A percentile compares a stretch with the other conserved stretches of the same genome.
These are phyloP conservation scores for Xanthoconium stramineum DNA, from an alignment of 768 basidiomycete genomes.

Conservation along the genomic window DNA sequence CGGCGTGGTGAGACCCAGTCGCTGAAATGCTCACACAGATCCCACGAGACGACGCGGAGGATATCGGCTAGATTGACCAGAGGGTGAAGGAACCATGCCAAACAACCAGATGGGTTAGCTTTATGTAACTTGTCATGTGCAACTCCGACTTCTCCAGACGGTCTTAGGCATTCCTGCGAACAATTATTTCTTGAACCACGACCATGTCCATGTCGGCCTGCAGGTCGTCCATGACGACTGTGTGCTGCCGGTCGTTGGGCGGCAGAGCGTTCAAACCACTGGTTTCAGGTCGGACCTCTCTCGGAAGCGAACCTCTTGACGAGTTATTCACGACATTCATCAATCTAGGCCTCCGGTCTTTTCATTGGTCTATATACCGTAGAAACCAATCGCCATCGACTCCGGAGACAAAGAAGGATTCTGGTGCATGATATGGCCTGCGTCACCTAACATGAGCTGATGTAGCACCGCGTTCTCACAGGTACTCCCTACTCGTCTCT, in stretches of 20 bases:
- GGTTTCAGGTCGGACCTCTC: constrained; percentile 20
- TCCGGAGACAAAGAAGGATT: constrained; percentile 20
- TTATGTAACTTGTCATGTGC: constrained; percentile 26
- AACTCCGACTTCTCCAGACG: constrained; percentile 8
- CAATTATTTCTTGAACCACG: constrained; percentile 20
- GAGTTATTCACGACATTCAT: not conserved
- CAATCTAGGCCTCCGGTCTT: constrained; percentile 27
- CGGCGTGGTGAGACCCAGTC: constrained; percentile 13
- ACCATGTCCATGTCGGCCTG: constrained; percentile 32
- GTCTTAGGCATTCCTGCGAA: constrained; percentile 14
- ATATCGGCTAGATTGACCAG: constrained; percentile 15
- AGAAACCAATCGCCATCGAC: constrained; percentile 15
- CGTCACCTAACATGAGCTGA: constrained; percentile 1
- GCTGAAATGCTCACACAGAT: constrained; percentile 7
- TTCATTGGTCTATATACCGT: constrained; percentile 29
- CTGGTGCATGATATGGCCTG: constrained; percentile 20
- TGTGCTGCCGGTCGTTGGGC: constrained; percentile 21
- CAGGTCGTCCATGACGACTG: constrained; percentile 25
- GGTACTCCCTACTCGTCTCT: constrained; percentile 68
- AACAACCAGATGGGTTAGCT: not conserved
- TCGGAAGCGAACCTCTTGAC: not conserved
- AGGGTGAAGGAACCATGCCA: constrained; percentile 1
- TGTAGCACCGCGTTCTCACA: constrained; percentile 15
- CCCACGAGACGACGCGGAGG: constrained; percentile 15
- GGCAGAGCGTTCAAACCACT: constrained; percentile 18